Evolutionary conservation across 768 basidiomycete genomes (phyloP).

Genomic region (Collybia nuda): DNA sequence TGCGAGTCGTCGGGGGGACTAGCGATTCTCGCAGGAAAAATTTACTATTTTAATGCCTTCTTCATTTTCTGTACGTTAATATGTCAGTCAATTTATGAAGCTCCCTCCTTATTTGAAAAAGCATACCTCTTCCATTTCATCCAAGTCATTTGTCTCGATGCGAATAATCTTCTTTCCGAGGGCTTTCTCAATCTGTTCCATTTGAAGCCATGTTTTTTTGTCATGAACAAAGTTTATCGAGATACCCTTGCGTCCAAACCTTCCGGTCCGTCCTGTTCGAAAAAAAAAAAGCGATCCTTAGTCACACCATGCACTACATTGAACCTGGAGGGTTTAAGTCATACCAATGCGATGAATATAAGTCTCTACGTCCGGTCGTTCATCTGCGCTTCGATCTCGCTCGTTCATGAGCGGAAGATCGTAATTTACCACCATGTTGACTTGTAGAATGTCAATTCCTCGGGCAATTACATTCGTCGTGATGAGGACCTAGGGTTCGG

Average conservation of each 20-base stretch:
- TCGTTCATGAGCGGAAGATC: slow-evolving; percentile 88
- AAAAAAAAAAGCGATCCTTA: neutral
- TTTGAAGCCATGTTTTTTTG: slow-evolving; percentile 81
- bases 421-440: slow-evolving; percentile 99
- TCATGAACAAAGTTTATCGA: slow-evolving; percentile 98
- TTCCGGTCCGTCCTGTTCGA: slow-evolving; percentile 96
- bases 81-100: neutral
- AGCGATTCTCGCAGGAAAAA: neutral
- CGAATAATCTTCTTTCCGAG: slow-evolving; percentile 78
- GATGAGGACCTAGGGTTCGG: slow-evolving; percentile 60
- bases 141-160: slow-evolving; percentile 88
- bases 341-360: slow-evolving; percentile 96
- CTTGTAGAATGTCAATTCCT: slow-evolving; percentile 97
- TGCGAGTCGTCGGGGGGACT: no score
- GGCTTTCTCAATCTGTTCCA: slow-evolving; percentile 84
- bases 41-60: slow-evolving; percentile 66
- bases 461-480: slow-evolving; percentile 99
- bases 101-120: slow-evolving; percentile 2
- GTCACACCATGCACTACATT: no score
- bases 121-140: slow-evolving; percentile 90
- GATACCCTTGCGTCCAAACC: slow-evolving; percentile 96
- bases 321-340: slow-evolving; percentile 18
- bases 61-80: slow-evolving; percentile 66
- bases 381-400: slow-evolving; percentile 52
- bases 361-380: slow-evolving; percentile 87